Evolutionary conservation across 2,329 filamentous ascomycete species (phyloP).

Genomic region (Xylariales sp.): DNA sequence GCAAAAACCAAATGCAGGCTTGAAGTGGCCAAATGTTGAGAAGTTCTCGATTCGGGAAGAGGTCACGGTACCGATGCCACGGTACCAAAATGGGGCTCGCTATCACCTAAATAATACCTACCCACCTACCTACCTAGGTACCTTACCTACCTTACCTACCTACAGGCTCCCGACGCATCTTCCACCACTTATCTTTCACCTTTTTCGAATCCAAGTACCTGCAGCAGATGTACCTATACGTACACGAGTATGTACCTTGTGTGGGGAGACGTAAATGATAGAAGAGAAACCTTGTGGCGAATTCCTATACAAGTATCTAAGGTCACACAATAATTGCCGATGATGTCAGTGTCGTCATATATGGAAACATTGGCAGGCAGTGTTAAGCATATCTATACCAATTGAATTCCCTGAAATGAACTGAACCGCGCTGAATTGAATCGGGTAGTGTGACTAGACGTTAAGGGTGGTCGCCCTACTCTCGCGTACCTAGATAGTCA

Average conservation of each 20-base stretch:
- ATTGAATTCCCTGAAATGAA: background rate
- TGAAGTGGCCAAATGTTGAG: background rate
- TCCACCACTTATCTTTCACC: no score
- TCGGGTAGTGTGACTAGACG: background rate
- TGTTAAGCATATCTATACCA: background rate
- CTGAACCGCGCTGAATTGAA: background rate
- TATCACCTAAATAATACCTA: background rate
- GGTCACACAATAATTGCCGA: background rate
- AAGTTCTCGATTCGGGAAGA: slow-evolving; percentile 14
- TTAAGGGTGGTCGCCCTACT: no score
- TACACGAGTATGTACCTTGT: background rate
- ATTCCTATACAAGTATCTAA: slow-evolving; percentile 2
- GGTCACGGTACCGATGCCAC: slow-evolving; percentile 18
- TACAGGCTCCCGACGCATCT: no score
- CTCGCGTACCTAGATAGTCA: no score
- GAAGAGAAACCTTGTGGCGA: background rate
- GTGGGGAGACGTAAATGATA: background rate
- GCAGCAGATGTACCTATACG: background rate
- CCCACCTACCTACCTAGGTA: background rate
- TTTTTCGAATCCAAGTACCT: background rate
- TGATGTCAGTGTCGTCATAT: background rate
- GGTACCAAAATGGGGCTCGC: background rate
- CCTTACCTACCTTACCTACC: background rate
- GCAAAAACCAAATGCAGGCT: background rate
- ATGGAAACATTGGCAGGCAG: background rate